phyloP scores from a whole-genome alignment of 345 rosid genomes.

The Salix brachista region DNA sequence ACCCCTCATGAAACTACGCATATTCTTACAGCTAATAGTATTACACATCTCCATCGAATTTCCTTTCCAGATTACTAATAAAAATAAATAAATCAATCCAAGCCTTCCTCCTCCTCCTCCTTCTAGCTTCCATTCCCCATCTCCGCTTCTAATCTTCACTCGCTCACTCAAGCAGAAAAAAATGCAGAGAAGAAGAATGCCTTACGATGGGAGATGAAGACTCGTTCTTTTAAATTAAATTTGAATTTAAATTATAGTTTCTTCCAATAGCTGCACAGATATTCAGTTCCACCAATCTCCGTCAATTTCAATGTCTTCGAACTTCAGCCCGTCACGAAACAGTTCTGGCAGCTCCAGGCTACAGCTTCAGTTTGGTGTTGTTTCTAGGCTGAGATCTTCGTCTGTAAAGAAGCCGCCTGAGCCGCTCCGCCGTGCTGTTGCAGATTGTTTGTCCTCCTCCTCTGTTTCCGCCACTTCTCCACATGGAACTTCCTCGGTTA shows the following conservation, averaged over 20 bases:
- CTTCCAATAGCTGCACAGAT: background rate
- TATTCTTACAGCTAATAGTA: slow-evolving; percentile 28
- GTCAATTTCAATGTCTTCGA: slow-evolving; percentile 38
- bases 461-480: slow-evolving; percentile 50
- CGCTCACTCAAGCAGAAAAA: background rate
- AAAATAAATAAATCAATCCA: slow-evolving; percentile 17
- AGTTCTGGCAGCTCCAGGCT: slow-evolving; percentile 46
- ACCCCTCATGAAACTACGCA: slow-evolving; percentile 24
- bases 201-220: background rate
- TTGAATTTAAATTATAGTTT: background rate
- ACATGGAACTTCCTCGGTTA: slow-evolving; percentile 50
- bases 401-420: slow-evolving; percentile 83
- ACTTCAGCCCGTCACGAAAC: slow-evolving; percentile 54
- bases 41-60: background rate
- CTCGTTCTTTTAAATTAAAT: background rate
- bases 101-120: background rate
- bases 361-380: slow-evolving; percentile 38
- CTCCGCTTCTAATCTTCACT: background rate
- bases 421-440: slow-evolving; percentile 89
- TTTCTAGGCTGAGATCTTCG: slow-evolving; percentile 84
- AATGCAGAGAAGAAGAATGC: background rate
- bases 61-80: background rate
- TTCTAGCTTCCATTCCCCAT: background rate
- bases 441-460: slow-evolving; percentile 58
- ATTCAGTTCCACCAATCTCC: background rate